phyloP scores from a whole-genome alignment of 129 eudicot genomes.

The Scalesia atractyloides region DNA sequence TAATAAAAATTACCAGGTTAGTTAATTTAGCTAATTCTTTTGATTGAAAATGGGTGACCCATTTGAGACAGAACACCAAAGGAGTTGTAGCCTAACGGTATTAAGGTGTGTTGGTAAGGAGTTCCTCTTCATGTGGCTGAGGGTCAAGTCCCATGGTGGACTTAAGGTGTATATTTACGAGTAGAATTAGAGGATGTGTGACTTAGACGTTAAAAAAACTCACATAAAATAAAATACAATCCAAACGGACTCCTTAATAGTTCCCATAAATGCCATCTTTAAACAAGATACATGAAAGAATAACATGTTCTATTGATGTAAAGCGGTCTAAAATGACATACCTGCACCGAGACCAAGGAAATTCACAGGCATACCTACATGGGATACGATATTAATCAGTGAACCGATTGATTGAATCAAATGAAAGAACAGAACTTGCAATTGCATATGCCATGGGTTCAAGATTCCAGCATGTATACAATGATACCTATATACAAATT shows the following conservation, averaged over 20 bases:
- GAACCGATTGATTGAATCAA: neutral
- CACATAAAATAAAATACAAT: neutral
- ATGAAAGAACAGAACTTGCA: neutral
- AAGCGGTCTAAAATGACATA: constrained; percentile 26
- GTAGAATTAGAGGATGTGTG: too few relatives aligned
- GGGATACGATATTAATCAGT: constrained; percentile 20
- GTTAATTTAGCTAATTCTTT: neutral
- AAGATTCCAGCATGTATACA: neutral
- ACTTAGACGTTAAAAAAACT: too few relatives aligned
- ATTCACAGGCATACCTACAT: constrained; percentile 74
- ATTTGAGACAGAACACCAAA: neutral
- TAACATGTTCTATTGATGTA: constrained; percentile 23
- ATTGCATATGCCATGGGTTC: neutral
- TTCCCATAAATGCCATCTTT: neutral
- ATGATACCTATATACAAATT: neutral
- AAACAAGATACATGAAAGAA: neutral
- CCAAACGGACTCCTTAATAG: neutral
- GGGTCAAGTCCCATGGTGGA: too few relatives aligned
- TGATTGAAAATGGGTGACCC: neutral
- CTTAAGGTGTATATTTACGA: too few relatives aligned
- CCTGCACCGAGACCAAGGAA: constrained; percentile 87
- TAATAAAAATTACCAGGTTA: neutral
- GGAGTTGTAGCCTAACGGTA: too few relatives aligned
- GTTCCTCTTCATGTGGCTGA: too few relatives aligned
- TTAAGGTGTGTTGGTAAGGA: too few relatives aligned